A percentile compares a stretch with the other conserved stretches of the same genome.
Evolutionary conservation across 2,329 filamentous ascomycete genomes (phyloP).

Genomic region (Colletotrichum viniferum): DNA sequence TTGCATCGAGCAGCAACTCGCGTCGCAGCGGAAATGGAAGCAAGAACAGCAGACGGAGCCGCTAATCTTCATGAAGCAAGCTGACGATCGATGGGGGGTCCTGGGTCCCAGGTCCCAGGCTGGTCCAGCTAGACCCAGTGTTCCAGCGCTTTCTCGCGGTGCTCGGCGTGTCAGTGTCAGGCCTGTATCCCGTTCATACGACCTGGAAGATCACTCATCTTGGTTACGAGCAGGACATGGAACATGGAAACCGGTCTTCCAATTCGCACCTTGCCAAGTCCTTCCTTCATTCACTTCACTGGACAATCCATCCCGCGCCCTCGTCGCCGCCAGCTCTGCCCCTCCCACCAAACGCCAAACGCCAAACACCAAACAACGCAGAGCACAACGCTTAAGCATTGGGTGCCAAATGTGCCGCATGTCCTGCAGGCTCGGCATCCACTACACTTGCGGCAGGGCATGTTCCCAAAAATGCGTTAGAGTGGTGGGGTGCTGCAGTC

Average conservation of each 20-base stretch:
- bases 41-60: neutral
- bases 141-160: conserved; percentile 1
- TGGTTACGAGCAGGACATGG: neutral
- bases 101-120: neutral
- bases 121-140: neutral
- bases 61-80: conserved; percentile 9
- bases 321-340: neutral
- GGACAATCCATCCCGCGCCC: neutral
- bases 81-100: neutral
- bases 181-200: neutral
- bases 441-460: conserved; percentile 9
- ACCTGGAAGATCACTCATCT: neutral
- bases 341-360: neutral
- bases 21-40: neutral
- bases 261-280: neutral
- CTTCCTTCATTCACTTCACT: neutral
- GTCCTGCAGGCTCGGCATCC: conserved; percentile 18
- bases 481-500: conserved; percentile 11
- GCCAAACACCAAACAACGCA: neutral
- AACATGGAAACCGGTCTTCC: neutral
- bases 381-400: conserved; percentile 13
- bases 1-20: neutral
- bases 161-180: neutral
- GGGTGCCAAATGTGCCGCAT: conserved; percentile 15
- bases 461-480: conserved; percentile 7